Evolutionary conservation across 345 rosid genomes (phyloP).

Genomic region (Hibiscus trionum): DNA sequence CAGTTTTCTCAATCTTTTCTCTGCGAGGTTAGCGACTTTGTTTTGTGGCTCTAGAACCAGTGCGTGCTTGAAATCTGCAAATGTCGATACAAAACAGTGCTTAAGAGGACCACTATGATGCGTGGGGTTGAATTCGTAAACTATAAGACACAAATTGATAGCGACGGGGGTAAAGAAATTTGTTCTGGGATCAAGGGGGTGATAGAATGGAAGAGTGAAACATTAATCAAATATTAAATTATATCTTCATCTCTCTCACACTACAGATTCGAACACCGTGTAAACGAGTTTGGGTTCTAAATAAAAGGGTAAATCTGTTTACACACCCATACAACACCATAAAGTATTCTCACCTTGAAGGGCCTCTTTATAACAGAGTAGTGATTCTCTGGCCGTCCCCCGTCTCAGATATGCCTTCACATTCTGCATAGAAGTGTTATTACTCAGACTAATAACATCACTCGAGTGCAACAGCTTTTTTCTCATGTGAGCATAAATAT

Average conservation of each 20-base stretch:
- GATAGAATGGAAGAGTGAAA: no score
- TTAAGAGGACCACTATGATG: neutral
- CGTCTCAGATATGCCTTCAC: slow-evolving; percentile 93
- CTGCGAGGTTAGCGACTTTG: slow-evolving; percentile 59
- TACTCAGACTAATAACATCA: neutral
- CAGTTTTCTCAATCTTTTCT: slow-evolving; percentile 56
- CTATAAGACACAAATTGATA: neutral
- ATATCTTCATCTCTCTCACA: neutral
- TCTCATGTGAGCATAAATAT: neutral
- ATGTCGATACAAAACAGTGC: neutral
- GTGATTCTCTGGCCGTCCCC: slow-evolving; percentile 89
- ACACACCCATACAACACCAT: neutral
- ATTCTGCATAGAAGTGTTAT: slow-evolving; percentile 39
- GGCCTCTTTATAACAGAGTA: slow-evolving; percentile 66
- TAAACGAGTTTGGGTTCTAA: no score
- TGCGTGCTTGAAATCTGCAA: slow-evolving; percentile 80
- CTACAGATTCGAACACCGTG: neutral
- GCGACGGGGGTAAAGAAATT: neutral
- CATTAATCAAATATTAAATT: neutral
- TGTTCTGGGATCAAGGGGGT: neutral
- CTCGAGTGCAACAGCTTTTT: neutral
- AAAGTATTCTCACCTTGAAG: slow-evolving; percentile 46
- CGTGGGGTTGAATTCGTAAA: neutral
- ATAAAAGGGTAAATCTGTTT: neutral
- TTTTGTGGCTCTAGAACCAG: slow-evolving; percentile 88